A percentile compares a stretch with the other conserved stretches of the same genome.
Evolutionary conservation across 208 protist genomes (phyloP).

Genomic region (Crithidia brevicula): DNA sequence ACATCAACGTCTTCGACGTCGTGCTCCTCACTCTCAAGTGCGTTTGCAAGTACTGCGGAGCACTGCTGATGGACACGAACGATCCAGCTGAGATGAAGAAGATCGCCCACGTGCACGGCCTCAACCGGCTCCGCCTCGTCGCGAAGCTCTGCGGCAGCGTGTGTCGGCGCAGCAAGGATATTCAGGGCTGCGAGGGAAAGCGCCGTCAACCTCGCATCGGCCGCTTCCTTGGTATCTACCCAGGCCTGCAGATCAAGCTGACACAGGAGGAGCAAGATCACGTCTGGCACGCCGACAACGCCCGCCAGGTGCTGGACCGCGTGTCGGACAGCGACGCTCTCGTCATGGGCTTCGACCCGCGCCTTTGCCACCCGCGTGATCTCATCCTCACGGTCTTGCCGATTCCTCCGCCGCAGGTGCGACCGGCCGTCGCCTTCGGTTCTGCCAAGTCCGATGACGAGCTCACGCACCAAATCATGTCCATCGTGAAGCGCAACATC

Average conservation of each 20-base stretch:
- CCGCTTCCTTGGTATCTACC: conserved; percentile 75
- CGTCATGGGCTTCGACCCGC: conserved; percentile 78
- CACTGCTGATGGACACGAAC: conserved; percentile 77
- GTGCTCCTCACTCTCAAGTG: conserved; percentile 96
- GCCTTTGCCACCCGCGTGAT: conserved; percentile 82
- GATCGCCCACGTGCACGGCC: conserved; percentile 49
- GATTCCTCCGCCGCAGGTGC: conserved; percentile 97
- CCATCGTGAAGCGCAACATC: conserved; percentile 98
- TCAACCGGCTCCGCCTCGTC: conserved; percentile 80
- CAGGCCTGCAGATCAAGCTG: conserved; percentile 68
- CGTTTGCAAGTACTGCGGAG: conserved; percentile 98
- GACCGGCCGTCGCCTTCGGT: conserved; percentile 96
- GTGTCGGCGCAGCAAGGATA: conserved; percentile 46
- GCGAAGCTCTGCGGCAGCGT: conserved; percentile 72
- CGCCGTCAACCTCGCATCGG: conserved; percentile 81
- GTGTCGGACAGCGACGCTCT: conserved; percentile 69
- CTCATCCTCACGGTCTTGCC: conserved; percentile 96
- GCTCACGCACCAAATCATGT: conserved; percentile 97
- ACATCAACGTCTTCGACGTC: conserved; percentile 96
- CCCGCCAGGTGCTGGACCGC: conserved; percentile 75
- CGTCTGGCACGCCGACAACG: conserved; percentile 76
- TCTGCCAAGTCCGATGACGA: conserved; percentile 95
- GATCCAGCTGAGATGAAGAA: conserved; percentile 57
- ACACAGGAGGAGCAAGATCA: conserved; percentile 79
- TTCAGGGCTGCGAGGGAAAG: conserved; percentile 78